phyloP scores from a whole-genome alignment of 257 asterid species.

The Solanum dulcamara region DNA sequence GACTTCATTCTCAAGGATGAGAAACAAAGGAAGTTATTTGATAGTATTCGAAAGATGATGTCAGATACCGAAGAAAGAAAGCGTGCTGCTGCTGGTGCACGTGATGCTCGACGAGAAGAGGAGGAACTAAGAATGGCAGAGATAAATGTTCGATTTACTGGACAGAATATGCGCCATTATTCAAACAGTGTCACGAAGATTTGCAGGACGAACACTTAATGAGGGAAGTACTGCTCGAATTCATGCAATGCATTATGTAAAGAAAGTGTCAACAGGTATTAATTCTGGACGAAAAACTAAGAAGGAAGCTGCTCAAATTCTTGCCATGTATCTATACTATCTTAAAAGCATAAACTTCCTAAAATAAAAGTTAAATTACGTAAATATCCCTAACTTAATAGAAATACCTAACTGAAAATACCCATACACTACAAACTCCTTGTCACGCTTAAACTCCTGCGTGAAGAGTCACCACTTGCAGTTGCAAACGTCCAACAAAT shows the following conservation, averaged over 20 bases:
- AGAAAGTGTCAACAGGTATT: not conserved
- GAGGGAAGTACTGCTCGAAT: not conserved
- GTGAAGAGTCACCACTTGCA: no score
- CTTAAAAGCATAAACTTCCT: no score
- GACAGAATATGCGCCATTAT: no score
- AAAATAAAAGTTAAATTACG: no score
- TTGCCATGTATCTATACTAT: not conserved
- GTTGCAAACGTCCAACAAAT: no score
- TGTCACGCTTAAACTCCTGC: no score
- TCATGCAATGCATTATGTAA: not conserved
- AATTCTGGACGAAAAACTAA: not conserved
- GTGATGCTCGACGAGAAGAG: not conserved
- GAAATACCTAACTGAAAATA: no score
- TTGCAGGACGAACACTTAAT: not conserved
- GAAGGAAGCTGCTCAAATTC: not conserved
- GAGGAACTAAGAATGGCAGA: not conserved
- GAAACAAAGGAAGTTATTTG: constrained; percentile 47
- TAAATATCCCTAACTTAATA: no score
- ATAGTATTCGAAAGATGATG: not conserved
- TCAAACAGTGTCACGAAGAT: no score
- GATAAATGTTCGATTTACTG: no score
- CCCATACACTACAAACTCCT: no score
- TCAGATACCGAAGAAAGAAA: not conserved
- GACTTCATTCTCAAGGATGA: constrained; percentile 46
- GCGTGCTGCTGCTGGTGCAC: not conserved